These are phyloP conservation scores for Dioszegia crocea DNA, from an alignment of 768 basidiomycete species.

Conservation along the genomic window DNA sequence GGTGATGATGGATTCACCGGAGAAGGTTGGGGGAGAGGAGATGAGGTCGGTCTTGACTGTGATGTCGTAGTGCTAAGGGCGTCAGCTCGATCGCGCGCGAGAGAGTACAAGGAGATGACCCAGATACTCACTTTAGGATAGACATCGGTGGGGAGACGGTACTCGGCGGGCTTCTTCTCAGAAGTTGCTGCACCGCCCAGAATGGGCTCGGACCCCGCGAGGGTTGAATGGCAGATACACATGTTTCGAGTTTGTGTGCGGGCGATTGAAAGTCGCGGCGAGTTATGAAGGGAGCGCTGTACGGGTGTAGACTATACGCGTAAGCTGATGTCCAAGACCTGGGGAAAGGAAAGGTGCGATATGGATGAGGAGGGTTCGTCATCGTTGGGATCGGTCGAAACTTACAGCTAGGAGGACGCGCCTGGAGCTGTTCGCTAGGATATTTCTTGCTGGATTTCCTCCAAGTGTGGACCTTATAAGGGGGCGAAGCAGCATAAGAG, in stretches of 20 bases:
- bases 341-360: no score
- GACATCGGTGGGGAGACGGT: slow-evolving; percentile 25
- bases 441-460: neutral
- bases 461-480: neutral
- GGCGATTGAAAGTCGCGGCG: neutral
- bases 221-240: slow-evolving; percentile 10
- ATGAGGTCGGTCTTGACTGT: slow-evolving; percentile 62
- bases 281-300: no score
- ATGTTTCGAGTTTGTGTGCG: neutral
- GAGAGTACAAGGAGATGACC: no score
- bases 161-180: slow-evolving; percentile 12
- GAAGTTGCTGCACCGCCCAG: slow-evolving; percentile 4
- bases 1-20: slow-evolving; percentile 54
- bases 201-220: slow-evolving; percentile 1
- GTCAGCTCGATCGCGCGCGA: no score
- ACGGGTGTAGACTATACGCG: neutral
- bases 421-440: neutral
- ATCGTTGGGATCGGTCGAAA: neutral
- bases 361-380: neutral
- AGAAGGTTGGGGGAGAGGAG: slow-evolving; percentile 59
- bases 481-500: slow-evolving; percentile 1
- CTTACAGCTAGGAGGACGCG: neutral
- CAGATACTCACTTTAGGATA: slow-evolving; percentile 18
- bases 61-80: slow-evolving; percentile 48
- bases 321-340: no score